These are phyloP conservation scores for Hypoxylon sp. DNA, from an alignment of 2,329 filamentous ascomycete species.

Conservation along the genomic window DNA sequence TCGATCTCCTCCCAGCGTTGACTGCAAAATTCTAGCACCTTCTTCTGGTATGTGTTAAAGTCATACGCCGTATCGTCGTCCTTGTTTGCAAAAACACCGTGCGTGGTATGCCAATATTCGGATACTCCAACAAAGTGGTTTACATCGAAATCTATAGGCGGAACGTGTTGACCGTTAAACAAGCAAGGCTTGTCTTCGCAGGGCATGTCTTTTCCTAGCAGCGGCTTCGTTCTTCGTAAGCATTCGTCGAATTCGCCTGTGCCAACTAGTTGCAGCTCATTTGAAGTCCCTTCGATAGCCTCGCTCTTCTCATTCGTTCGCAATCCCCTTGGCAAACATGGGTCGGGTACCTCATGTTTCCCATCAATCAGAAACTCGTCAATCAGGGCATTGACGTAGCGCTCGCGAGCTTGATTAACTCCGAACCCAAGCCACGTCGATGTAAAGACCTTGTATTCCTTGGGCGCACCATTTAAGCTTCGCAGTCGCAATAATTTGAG, in stretches of 20 bases:
- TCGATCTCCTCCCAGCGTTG: conserved; percentile 86
- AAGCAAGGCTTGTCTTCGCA: conserved; percentile 89
- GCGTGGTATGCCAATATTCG: conserved; percentile 99
- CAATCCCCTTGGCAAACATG: conserved; percentile 87
- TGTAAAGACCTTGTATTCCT: conserved; percentile 92
- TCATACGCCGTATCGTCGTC: conserved; percentile 86
- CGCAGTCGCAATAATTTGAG: conserved; percentile 88
- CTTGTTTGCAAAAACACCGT: conserved; percentile 87
- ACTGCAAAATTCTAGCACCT: conserved; percentile 87
- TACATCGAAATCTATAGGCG: conserved; percentile 95
- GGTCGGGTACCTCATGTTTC: conserved; percentile 83
- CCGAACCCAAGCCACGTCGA: conserved; percentile 98
- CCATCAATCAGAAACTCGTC: conserved; percentile 73
- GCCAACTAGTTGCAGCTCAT: conserved; percentile 75
- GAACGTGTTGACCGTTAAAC: conserved; percentile 91
- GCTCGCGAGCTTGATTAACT: conserved; percentile 90
- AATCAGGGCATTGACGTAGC: conserved; percentile 85
- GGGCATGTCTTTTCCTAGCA: conserved; percentile 89
- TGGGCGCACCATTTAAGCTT: conserved; percentile 80
- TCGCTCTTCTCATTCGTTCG: conserved; percentile 81
- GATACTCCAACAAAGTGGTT: conserved; percentile 99
- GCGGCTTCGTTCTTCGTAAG: conserved; percentile 82
- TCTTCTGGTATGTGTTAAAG: conserved; percentile 87
- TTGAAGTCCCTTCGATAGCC: conserved; percentile 58
- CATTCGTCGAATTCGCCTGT: conserved; percentile 92